These are phyloP conservation scores for Bipolaris bicolor DNA, from an alignment of 2,329 filamentous ascomycete genomes.

Conservation along the genomic window DNA sequence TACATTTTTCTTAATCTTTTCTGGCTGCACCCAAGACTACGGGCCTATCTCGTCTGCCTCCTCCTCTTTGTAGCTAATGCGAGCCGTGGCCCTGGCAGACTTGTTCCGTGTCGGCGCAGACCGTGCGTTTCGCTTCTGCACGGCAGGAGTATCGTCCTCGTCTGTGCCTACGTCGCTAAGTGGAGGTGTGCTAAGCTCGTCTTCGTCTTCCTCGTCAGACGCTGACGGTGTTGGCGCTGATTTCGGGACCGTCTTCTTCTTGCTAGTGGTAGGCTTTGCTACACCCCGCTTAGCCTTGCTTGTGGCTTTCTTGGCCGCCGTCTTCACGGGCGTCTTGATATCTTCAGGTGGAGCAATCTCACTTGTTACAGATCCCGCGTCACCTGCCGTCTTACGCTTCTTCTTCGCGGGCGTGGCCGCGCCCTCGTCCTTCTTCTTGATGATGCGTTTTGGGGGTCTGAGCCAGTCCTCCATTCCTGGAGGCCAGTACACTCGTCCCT, in stretches of 20 bases:
- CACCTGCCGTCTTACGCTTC: slow-evolving; percentile 38
- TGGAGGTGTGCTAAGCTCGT: slow-evolving; percentile 41
- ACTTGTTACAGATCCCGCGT: slow-evolving; percentile 33
- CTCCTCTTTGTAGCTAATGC: slow-evolving; percentile 47
- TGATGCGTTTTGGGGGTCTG: slow-evolving; percentile 74
- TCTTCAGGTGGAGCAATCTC: slow-evolving; percentile 41
- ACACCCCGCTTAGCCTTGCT: slow-evolving; percentile 21
- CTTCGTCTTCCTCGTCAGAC: slow-evolving; percentile 48
- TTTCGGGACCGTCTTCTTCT: slow-evolving; percentile 47
- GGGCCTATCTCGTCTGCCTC: slow-evolving; percentile 38
- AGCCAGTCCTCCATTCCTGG: slow-evolving; percentile 90
- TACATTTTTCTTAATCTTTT: background rate
- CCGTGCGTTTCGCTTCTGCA: slow-evolving; percentile 33
- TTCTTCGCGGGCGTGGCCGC: slow-evolving; percentile 37
- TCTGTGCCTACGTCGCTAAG: slow-evolving; percentile 50
- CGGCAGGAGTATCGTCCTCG: slow-evolving; percentile 29
- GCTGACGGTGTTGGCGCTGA: slow-evolving; percentile 52
- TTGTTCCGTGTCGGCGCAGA: slow-evolving; percentile 34
- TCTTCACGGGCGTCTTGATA: slow-evolving; percentile 44
- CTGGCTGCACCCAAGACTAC: slow-evolving; percentile 20
- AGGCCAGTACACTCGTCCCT: slow-evolving; percentile 88
- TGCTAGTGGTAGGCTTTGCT: slow-evolving; percentile 43
- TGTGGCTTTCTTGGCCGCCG: slow-evolving; percentile 48
- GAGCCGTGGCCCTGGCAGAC: slow-evolving; percentile 32
- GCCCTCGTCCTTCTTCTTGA: slow-evolving; percentile 60